Conservation (phyloP, 2,329 filamentous ascomycete species). For the Tricladium varicosporioides region DNA sequence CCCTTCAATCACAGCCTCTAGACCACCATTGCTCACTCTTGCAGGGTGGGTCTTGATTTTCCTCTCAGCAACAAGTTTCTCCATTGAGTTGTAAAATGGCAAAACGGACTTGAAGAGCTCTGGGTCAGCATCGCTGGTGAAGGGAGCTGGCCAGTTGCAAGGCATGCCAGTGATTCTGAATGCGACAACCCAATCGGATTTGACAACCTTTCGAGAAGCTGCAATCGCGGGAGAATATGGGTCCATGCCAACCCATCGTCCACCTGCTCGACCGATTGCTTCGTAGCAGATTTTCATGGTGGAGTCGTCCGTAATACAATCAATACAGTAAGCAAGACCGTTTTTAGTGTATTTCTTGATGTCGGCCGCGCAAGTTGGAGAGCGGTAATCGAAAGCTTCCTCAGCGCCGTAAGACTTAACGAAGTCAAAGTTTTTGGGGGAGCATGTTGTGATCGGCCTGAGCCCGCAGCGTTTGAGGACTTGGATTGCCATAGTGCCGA, state of each 20-base stretch:
- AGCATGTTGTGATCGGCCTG: constrained; percentile 36
- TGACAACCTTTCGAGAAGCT: constrained; percentile 16
- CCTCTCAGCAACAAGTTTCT: neutral
- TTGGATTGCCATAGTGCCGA: constrained; percentile 45
- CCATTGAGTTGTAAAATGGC: constrained; percentile 1
- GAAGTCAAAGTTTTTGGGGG: constrained; percentile 38
- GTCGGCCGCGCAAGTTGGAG: constrained; percentile 32
- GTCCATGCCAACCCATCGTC: constrained; percentile 24
- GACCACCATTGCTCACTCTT: neutral
- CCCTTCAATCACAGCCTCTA: neutral
- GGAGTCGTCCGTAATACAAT: constrained; percentile 21
- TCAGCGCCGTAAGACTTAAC: constrained; percentile 41
- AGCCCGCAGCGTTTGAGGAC: constrained; percentile 35
- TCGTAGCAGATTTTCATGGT: constrained; percentile 38
- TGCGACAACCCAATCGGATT: constrained; percentile 30
- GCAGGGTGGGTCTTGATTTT: constrained; percentile 3
- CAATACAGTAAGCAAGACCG: constrained; percentile 25
- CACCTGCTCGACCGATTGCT: constrained; percentile 37
- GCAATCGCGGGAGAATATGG: neutral
- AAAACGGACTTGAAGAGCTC: neutral
- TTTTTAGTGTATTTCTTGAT: constrained; percentile 40
- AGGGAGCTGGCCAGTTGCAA: constrained; percentile 5
- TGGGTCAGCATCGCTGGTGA: neutral
- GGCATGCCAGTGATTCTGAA: constrained; percentile 27
- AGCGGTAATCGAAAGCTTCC: constrained; percentile 41